Evolutionary conservation across 805 yeast genomes (phyloP).

Genomic region (Candida alai): DNA sequence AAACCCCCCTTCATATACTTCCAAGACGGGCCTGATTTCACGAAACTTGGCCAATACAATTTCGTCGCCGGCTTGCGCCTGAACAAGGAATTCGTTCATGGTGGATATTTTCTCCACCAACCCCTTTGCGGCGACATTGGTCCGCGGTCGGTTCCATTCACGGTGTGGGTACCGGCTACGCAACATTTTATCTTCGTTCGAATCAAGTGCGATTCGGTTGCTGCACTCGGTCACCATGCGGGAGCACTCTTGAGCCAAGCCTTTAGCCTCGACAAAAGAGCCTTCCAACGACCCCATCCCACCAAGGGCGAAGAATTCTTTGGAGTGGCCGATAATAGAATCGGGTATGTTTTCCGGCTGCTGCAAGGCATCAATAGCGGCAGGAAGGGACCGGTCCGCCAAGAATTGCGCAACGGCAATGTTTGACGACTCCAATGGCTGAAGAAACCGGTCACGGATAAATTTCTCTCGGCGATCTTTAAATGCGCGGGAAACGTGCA

Average conservation of each 20-base stretch:
- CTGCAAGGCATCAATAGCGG: conserved; percentile 57
- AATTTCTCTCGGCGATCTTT: conserved; percentile 60
- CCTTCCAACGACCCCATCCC: conserved; percentile 44
- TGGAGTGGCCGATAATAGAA: conserved; percentile 51
- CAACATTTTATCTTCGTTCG: conserved; percentile 49
- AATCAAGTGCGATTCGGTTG: conserved; percentile 46
- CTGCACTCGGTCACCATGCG: conserved; percentile 43
- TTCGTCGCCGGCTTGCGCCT: conserved; percentile 62
- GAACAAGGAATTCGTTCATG: conserved; percentile 46
- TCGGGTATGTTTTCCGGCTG: conserved; percentile 57
- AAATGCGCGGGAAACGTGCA: conserved; percentile 65
- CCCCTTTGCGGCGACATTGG: conserved; percentile 42
- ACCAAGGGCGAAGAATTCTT: conserved; percentile 49
- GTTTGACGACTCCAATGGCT: conserved; percentile 48
- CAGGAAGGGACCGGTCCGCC: conserved; percentile 52
- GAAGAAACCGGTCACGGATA: conserved; percentile 39
- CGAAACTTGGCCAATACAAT: conserved; percentile 44
- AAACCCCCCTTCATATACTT: conserved; percentile 40
- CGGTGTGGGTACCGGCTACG: conserved; percentile 35
- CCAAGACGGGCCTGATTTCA: conserved; percentile 46
- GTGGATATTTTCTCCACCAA: conserved; percentile 38
- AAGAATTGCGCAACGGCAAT: conserved; percentile 42
- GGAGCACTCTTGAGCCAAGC: conserved; percentile 37
- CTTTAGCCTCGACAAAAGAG: conserved; percentile 44
- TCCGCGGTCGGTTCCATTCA: conserved; percentile 49